Percentiles rank a stretch among this genome's conserved stretches.
Conservation (phyloP, 2,329 filamentous ascomycete species). For the Colletotrichum cereale region DNA sequence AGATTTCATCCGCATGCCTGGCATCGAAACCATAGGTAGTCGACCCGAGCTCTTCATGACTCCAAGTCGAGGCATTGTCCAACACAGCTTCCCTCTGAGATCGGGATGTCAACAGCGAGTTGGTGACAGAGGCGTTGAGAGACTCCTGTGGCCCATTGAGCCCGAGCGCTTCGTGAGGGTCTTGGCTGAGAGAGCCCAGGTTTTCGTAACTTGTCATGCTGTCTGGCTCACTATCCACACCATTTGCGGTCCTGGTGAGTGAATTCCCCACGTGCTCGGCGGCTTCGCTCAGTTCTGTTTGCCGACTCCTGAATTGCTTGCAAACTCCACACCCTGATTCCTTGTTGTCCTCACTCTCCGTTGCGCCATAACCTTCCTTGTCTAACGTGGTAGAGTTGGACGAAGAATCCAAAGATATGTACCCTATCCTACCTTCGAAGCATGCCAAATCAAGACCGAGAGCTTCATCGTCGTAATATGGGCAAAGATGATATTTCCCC, state of each 20-base stretch:
- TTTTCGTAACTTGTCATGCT: neutral
- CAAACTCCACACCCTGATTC: neutral
- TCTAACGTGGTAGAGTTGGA: neutral
- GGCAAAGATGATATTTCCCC: neutral
- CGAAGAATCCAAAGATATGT: neutral
- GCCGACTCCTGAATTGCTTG: neutral
- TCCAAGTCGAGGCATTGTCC: neutral
- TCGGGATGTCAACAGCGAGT: neutral
- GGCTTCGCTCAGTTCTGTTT: neutral
- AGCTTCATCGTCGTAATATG: neutral
- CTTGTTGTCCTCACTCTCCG: too few relatives aligned
- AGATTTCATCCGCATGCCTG: constrained; percentile 23
- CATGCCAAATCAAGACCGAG: neutral
- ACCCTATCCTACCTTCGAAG: neutral
- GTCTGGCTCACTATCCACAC: neutral
- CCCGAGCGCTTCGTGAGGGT: neutral
- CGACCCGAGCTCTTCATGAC: neutral
- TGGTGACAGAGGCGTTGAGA: neutral
- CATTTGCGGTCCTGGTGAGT: neutral
- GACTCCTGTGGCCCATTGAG: neutral
- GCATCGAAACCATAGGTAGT: constrained; percentile 48
- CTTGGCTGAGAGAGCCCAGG: neutral
- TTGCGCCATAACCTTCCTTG: neutral
- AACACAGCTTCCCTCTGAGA: neutral
- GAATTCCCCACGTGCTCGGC: neutral